Conservation (phyloP, 352 stramenopile species). For the Discostella stelligera region DNA sequence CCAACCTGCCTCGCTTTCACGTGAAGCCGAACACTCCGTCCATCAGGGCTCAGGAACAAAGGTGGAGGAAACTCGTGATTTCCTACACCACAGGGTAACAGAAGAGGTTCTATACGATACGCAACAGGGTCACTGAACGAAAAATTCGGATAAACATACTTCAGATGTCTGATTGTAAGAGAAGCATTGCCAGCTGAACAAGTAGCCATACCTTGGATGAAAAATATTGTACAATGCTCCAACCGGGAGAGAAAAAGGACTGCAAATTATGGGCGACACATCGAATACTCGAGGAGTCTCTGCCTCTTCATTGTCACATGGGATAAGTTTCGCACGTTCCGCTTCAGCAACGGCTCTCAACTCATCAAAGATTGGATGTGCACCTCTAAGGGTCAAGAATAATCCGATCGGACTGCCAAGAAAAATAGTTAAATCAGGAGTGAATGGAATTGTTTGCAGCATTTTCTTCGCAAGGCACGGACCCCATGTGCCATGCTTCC, state of each 20-base stretch:
- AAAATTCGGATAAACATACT: not conserved
- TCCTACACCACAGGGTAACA: conserved; percentile 66
- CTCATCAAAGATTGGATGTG: conserved; percentile 76
- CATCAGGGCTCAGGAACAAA: conserved; percentile 62
- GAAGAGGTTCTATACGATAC: conserved; percentile 93
- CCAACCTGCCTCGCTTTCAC: conserved; percentile 70
- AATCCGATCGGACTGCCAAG: conserved; percentile 77
- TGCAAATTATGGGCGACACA: conserved; percentile 39
- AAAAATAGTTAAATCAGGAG: conserved; percentile 71
- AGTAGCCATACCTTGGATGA: conserved; percentile 80
- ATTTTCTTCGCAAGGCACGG: conserved; percentile 65
- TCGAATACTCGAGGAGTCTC: conserved; percentile 44
- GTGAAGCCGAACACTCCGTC: conserved; percentile 69
- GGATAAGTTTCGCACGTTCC: conserved; percentile 44
- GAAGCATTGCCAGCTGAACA: not conserved
- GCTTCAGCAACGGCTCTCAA: conserved; percentile 52
- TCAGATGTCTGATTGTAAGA: no score
- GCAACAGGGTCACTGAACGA: conserved; percentile 87
- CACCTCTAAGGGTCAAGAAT: conserved; percentile 75
- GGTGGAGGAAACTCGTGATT: conserved; percentile 59
- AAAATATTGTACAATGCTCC: conserved; percentile 91
- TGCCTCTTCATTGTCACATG: conserved; percentile 46
- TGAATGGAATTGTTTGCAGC: conserved; percentile 63
- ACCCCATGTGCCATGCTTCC: conserved; percentile 64
- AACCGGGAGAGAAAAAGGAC: conserved; percentile 73